phyloP scores from a whole-genome alignment of 805 yeast species.

The Ogataea degrootiae region DNA sequence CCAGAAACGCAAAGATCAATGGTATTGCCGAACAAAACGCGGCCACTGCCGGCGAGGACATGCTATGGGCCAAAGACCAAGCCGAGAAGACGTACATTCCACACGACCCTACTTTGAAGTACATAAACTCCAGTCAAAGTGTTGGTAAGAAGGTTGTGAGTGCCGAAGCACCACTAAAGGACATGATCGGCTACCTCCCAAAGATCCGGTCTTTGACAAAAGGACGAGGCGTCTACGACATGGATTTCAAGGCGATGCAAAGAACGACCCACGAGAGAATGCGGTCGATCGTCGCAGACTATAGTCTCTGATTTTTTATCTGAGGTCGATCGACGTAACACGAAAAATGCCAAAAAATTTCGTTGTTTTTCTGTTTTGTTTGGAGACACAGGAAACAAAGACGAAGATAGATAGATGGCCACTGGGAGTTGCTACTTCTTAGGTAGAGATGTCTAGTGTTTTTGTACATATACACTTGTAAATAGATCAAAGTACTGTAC shows the following conservation, averaged over 20 bases:
- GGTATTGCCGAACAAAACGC: conserved; percentile 62
- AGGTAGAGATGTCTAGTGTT: no score
- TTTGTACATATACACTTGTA: neutral
- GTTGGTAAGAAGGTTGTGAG: conserved; percentile 48
- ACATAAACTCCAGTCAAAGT: conserved; percentile 21
- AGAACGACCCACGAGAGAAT: conserved; percentile 53
- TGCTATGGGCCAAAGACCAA: conserved; percentile 46
- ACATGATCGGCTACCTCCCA: conserved; percentile 85
- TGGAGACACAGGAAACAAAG: no score
- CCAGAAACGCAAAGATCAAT: conserved; percentile 68
- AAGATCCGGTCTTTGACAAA: conserved; percentile 78
- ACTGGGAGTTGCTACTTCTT: no score
- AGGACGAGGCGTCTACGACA: conserved; percentile 80
- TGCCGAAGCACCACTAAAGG: conserved; percentile 83
- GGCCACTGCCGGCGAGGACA: conserved; percentile 26
- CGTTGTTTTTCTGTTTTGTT: no score
- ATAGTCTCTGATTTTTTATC: neutral
- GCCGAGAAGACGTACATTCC: conserved; percentile 69
- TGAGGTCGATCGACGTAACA: neutral
- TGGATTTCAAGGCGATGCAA: conserved; percentile 74
- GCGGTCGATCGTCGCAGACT: conserved; percentile 28
- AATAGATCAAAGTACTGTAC: neutral
- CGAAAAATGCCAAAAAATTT: neutral
- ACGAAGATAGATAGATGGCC: no score
- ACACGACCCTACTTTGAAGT: conserved; percentile 59